phyloP scores from a whole-genome alignment of 1,139 yeast species.

The Protomyces lactucae-debilis region DNA sequence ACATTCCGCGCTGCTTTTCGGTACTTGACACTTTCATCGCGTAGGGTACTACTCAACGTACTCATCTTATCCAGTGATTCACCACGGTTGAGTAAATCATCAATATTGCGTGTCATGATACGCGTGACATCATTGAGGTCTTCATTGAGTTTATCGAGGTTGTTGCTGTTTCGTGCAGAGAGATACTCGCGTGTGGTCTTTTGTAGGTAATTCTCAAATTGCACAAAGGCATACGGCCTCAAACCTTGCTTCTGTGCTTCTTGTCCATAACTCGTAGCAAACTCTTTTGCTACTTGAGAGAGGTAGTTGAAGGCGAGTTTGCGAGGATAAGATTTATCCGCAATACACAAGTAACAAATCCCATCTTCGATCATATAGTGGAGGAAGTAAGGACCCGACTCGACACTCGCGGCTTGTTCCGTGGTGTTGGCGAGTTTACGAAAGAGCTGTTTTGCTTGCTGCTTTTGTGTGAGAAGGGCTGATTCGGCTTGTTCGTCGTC shows the following conservation, averaged over 20 bases:
- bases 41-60: constrained; percentile 74
- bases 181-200: constrained; percentile 85
- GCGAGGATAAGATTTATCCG: constrained; percentile 75
- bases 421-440: constrained; percentile 73
- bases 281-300: constrained; percentile 75
- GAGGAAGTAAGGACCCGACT: constrained; percentile 67
- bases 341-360: constrained; percentile 70
- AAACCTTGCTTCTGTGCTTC: constrained; percentile 61
- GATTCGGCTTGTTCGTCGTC: constrained; percentile 59
- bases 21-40: constrained; percentile 81
- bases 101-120: constrained; percentile 94
- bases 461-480: constrained; percentile 66
- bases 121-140: constrained; percentile 91
- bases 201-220: constrained; percentile 75
- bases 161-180: constrained; percentile 73
- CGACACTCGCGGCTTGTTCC: constrained; percentile 81
- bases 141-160: constrained; percentile 74
- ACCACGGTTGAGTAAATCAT: constrained; percentile 88
- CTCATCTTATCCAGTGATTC: constrained; percentile 88
- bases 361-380: constrained; percentile 53
- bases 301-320: constrained; percentile 85
- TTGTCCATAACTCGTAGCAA: constrained; percentile 68
- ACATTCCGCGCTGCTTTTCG: constrained; percentile 85
- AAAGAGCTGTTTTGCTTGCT: constrained; percentile 73
- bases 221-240: constrained; percentile 84